Conservation (phyloP, 192 early-diverging fungal genomes). For the Rhizophagus clarus region DNA sequence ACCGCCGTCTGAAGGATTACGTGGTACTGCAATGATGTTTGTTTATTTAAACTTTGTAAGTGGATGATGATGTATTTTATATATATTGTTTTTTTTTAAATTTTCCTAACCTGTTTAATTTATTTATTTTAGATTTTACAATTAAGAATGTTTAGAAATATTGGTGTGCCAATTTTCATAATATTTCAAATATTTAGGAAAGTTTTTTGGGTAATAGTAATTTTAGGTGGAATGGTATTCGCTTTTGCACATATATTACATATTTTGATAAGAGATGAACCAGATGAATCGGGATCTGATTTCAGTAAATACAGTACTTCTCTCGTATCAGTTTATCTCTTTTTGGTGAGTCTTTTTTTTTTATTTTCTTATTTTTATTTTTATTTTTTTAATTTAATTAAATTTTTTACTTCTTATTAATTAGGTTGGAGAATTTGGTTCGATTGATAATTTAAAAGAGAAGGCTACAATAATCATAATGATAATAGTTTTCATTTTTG, state of each 20-base stretch:
- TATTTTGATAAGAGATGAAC: background rate
- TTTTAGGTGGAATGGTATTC: background rate
- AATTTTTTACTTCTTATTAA: background rate
- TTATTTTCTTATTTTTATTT: background rate
- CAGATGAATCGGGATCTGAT: too few species aligned
- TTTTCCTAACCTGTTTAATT: background rate
- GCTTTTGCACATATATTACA: conserved; percentile 13
- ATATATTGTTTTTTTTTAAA: background rate
- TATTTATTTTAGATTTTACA: background rate
- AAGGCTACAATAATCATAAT: background rate
- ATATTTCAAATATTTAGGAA: conserved; percentile 11
- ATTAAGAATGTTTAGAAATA: background rate
- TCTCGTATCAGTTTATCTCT: background rate
- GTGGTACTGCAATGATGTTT: conserved; percentile 7
- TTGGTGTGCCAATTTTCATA: conserved; percentile 13
- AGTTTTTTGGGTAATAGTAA: background rate
- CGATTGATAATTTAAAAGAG: background rate
- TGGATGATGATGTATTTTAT: background rate
- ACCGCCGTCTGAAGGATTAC: too few species aligned
- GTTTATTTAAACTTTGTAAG: conserved; percentile 15
- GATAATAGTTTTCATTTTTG: conserved; percentile 9
- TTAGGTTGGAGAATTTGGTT: background rate
- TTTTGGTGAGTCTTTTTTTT: background rate
- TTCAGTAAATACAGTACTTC: background rate
- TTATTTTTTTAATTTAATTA: background rate